These are phyloP conservation scores for Chrysoporthe puriensis DNA, from an alignment of 2,329 filamentous ascomycete genomes.

Conservation along the genomic window DNA sequence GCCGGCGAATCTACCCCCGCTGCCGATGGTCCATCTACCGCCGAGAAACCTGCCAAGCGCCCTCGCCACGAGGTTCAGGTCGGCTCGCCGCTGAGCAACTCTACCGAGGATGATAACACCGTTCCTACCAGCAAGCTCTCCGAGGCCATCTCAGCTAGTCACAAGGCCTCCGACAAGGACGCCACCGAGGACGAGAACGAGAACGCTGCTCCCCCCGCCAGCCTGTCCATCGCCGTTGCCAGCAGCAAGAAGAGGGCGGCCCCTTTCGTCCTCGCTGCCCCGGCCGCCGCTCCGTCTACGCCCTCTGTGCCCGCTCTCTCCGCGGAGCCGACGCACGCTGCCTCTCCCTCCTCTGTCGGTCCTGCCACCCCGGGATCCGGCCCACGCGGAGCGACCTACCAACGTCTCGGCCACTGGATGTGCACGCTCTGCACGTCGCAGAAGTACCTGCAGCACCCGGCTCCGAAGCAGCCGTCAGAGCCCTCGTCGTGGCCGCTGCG, in stretches of 20 bases:
- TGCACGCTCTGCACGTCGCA: conserved; percentile 48
- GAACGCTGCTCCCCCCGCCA: not conserved
- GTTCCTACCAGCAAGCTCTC: conserved; percentile 5
- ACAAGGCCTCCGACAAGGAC: not conserved
- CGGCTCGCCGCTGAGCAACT: conserved; percentile 18
- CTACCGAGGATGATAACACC: conserved; percentile 15
- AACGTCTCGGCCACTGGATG: conserved; percentile 51
- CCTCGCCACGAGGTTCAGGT: conserved; percentile 13
- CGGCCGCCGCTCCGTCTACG: conserved; percentile 11
- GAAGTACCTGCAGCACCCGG: conserved; percentile 47
- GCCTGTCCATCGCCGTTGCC: not conserved
- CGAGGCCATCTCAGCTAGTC: not conserved
- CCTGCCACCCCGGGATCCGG: conserved; percentile 9
- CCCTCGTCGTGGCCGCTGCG: conserved; percentile 52
- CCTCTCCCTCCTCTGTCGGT: not conserved
- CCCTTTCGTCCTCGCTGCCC: not conserved
- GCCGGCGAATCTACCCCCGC: not conserved
- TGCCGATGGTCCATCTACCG: not conserved
- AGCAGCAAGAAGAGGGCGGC: not conserved
- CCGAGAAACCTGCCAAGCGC: conserved; percentile 18
- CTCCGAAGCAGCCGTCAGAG: conserved; percentile 45
- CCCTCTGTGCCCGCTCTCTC: not conserved
- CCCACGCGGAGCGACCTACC: conserved; percentile 34
- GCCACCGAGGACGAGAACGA: not conserved
- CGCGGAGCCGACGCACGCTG: conserved; percentile 4